Evolutionary conservation across 2,329 filamentous ascomycete genomes (phyloP), one percentile per base, ranked within the genome.

Genomic region (Fusarium xylarioides): DNA sequence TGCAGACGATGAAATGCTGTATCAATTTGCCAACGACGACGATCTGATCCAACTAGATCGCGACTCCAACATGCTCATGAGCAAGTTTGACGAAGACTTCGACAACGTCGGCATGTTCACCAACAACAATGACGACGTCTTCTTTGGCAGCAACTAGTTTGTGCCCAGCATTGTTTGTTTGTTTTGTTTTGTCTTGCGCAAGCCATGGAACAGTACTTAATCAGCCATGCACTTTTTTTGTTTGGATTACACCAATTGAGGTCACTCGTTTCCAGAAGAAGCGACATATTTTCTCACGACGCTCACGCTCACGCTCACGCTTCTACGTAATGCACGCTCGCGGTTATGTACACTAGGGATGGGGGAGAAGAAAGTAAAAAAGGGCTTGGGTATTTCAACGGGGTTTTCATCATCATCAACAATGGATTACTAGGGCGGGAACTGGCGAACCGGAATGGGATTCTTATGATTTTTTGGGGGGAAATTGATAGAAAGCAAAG

Each of bases 21-120:
- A 80, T 30, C 79, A 80, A 37, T 88, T 86, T 66, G 83, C 82
- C 26, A 79, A 82, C 62, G 83, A 85, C 44, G 83, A 84, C 26
- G 80, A 81, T 34, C 79, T 86, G 40, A 81, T 84, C 19, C 82
- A 81, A 63, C 79, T 86, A 14, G 84, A 86, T 64, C 82, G 82
- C 43, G 86, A 87, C 42, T 77, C 85, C 35, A 83, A 80, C 77
- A 83, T 87, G 82, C 80, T 87, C 57, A 83, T 87, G 76, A 83
- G 80, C 80, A 88, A 88, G 79, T 88, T 87, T 74, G 87, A 88
- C 59, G 87, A 89, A 47, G 85, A 86, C 47, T 87, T 86, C 60
- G 85, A 87, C 67, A 83, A 82, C 63, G 84, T 86, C 37, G 82
- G 82, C 78, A 86, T 90, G 85, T 88, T 89, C 73, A 83, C 82